Evolutionary conservation across 768 basidiomycete genomes (phyloP).

Genomic region (Russula sp.): DNA sequence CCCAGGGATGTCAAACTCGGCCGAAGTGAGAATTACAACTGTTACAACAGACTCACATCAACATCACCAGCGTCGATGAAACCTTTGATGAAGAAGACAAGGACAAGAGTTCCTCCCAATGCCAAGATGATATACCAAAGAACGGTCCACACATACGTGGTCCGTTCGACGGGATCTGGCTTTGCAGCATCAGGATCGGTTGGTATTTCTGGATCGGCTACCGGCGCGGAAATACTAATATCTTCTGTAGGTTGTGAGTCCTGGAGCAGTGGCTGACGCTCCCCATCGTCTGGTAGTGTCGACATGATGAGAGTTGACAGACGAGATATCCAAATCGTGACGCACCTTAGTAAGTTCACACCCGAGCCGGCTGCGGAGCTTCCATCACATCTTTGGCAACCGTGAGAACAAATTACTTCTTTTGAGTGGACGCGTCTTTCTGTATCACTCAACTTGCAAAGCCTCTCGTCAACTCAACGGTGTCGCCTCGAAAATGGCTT

Average conservation of each 20-base stretch:
- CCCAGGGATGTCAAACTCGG: not conserved
- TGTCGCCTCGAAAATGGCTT: constrained; percentile 27
- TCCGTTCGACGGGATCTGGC: constrained; percentile 15
- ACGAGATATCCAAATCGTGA: too few species aligned
- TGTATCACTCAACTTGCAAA: too few species aligned
- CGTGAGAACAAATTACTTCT: not conserved
- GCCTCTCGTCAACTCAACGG: not conserved
- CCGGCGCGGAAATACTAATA: not conserved
- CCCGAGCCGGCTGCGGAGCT: too few species aligned
- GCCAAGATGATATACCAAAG: constrained; percentile 33
- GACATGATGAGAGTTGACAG: not conserved
- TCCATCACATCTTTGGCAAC: not conserved
- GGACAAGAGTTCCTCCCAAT: constrained; percentile 34
- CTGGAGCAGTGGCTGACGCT: constrained; percentile 14
- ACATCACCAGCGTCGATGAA: constrained; percentile 65
- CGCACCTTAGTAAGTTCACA: not conserved
- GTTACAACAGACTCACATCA: constrained; percentile 42
- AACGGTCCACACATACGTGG: constrained; percentile 29
- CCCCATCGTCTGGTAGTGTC: not conserved
- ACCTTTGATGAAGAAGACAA: constrained; percentile 58
- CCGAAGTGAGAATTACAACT: not conserved
- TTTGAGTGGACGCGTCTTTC: not conserved
- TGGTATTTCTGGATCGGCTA: not conserved
- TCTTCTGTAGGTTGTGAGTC: not conserved
- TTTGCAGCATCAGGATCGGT: not conserved